These are phyloP conservation scores for Sphagnurus paluster DNA, from an alignment of 1,284 basidiomycete genomes.

Conservation along the genomic window DNA sequence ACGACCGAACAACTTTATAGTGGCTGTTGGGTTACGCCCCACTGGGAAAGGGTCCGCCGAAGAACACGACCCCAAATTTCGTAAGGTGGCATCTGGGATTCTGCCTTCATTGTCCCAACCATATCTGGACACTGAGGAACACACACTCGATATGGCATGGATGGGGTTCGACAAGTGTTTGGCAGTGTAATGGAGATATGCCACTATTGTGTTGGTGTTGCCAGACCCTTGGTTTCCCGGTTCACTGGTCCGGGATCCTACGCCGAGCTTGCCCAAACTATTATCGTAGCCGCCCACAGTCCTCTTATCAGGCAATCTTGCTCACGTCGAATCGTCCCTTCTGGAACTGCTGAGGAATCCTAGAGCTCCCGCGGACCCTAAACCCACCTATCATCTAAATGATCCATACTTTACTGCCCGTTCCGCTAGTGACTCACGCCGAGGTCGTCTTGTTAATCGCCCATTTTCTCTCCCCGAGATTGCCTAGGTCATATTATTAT, in stretches of 20 bases:
- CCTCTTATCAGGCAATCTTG: conserved; percentile 23
- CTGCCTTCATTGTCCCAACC: conserved; percentile 40
- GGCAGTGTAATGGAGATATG: conserved; percentile 34
- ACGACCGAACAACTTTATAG: conserved; percentile 58
- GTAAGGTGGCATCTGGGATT: conserved; percentile 38
- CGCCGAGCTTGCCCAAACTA: conserved; percentile 28
- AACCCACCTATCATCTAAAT: conserved; percentile 4
- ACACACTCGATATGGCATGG: conserved; percentile 36
- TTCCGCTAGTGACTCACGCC: not conserved
- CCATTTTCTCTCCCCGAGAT: no score
- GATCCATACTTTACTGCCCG: not conserved
- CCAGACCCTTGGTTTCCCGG: conserved; percentile 15
- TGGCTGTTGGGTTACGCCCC: conserved; percentile 28
- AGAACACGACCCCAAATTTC: conserved; percentile 40
- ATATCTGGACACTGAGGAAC: conserved; percentile 36
- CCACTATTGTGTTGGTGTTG: conserved; percentile 32
- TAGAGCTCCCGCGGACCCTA: conserved; percentile 13
- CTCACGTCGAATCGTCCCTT: conserved; percentile 27
- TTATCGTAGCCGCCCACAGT: conserved; percentile 37
- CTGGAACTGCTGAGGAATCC: conserved; percentile 18
- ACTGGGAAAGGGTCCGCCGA: conserved; percentile 43
- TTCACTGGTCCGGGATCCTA: conserved; percentile 14
- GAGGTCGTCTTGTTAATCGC: not conserved
- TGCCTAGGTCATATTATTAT: no score
- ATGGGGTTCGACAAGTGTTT: conserved; percentile 28